Conservation (phyloP, 1,139 yeast genomes). For the Debaryomyces coudertii region DNA sequence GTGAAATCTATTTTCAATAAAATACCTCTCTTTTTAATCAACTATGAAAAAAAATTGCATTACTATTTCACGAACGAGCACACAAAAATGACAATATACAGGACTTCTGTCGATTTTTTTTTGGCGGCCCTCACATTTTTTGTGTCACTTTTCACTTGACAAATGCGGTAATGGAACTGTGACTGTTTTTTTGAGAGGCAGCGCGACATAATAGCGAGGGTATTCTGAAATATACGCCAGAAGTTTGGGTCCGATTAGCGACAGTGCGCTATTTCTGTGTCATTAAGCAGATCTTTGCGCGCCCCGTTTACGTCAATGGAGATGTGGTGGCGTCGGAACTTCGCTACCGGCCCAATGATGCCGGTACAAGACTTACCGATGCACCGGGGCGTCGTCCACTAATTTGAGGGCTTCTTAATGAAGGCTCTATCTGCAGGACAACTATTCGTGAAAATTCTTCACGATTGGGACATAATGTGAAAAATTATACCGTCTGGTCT, state of each 20-base stretch:
- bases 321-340: too few relatives aligned
- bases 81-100: slow-evolving; percentile 4
- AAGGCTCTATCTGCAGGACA: slow-evolving; percentile 2
- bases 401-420: background rate
- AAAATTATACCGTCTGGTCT: slow-evolving; percentile 2
- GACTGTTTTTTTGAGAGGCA: slow-evolving; percentile 24
- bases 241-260: too few relatives aligned
- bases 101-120: slow-evolving; percentile 4
- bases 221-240: background rate
- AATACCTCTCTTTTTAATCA: slow-evolving; percentile 2
- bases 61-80: slow-evolving; percentile 6
- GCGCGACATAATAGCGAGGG: background rate
- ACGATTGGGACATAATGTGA: slow-evolving; percentile 16
- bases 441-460: slow-evolving; percentile 7
- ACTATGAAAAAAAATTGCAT: slow-evolving; percentile 10
- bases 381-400: background rate
- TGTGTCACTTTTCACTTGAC: slow-evolving; percentile 1
- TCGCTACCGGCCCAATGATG: too few relatives aligned
- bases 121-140: background rate
- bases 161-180: slow-evolving; percentile 12
- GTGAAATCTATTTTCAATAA: slow-evolving; percentile 6
- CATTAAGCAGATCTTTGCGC: too few relatives aligned
- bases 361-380: background rate
- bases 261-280: too few relatives aligned
- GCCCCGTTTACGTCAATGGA: too few relatives aligned